Evolutionary conservation across 768 basidiomycete genomes (phyloP).

Genomic region (Strobilomyces echinocephalus): DNA sequence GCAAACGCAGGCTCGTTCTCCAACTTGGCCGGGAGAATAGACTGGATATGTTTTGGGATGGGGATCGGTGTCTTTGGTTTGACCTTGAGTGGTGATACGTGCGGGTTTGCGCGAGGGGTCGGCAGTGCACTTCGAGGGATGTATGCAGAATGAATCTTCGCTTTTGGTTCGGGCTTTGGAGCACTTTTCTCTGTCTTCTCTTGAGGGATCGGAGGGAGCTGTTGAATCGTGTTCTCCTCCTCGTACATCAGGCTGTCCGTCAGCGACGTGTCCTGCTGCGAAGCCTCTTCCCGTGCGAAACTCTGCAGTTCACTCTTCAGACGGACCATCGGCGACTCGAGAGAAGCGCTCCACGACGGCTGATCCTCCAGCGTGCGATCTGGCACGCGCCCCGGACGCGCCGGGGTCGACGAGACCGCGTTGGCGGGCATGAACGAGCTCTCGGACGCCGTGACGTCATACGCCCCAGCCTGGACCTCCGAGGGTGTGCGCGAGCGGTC

Average conservation of each 20-base stretch:
- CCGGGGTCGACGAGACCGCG: constrained; percentile 77
- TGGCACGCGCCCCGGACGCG: constrained; percentile 32
- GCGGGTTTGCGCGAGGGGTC: constrained; percentile 35
- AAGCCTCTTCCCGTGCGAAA: constrained; percentile 36
- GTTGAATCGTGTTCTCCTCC: constrained; percentile 27
- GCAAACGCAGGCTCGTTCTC: constrained; percentile 52
- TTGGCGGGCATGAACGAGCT: constrained; percentile 71
- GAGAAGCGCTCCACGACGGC: constrained; percentile 66
- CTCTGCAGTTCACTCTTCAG: constrained; percentile 59
- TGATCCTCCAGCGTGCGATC: constrained; percentile 43
- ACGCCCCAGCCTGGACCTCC: constrained; percentile 11
- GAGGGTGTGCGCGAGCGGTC: constrained; percentile 14
- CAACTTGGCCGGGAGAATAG: constrained; percentile 64
- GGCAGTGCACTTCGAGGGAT: constrained; percentile 22
- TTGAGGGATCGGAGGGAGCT: constrained; percentile 29
- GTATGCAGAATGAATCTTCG: constrained; percentile 41
- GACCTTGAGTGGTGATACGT: constrained; percentile 49
- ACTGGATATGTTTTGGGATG: constrained; percentile 48
- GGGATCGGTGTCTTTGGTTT: constrained; percentile 57
- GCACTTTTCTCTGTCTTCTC: constrained; percentile 44
- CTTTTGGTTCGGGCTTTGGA: constrained; percentile 44
- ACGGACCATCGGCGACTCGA: constrained; percentile 70
- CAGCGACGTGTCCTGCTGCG: constrained; percentile 12
- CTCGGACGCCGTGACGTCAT: constrained; percentile 50
- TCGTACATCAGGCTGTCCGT: constrained; percentile 30